These are phyloP conservation scores for Citrus reticulata DNA, from an alignment of 345 rosid genomes.

Conservation along the genomic window DNA sequence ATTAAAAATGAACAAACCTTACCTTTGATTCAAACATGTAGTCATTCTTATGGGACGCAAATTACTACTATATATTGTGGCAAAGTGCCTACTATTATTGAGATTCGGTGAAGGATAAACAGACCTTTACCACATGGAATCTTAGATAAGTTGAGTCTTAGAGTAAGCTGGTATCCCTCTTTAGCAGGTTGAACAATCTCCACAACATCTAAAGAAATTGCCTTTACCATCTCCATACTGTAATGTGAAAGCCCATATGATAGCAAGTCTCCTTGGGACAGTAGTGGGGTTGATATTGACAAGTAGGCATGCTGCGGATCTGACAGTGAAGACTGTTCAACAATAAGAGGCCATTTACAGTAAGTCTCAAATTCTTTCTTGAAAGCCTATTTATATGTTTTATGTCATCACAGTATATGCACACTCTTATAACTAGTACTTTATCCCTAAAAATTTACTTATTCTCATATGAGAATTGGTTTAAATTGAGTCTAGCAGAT, in stretches of 20 bases:
- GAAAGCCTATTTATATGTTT: not conserved
- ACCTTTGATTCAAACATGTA: not conserved
- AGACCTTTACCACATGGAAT: constrained; percentile 66
- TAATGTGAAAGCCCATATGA: constrained; percentile 41
- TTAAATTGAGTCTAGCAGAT: not conserved
- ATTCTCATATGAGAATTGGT: not conserved
- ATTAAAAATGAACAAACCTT: not conserved
- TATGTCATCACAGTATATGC: not conserved
- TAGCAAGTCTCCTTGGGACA: constrained; percentile 42
- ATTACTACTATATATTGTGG: not conserved
- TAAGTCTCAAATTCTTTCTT: not conserved
- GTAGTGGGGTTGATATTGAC: constrained; percentile 60
- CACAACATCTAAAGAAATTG: constrained; percentile 45
- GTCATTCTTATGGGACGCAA: not conserved
- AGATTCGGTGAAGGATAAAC: constrained; percentile 5
- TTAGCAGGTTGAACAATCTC: constrained; percentile 71
- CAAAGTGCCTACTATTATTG: not conserved
- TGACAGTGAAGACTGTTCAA: constrained; percentile 54
- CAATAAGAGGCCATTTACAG: not conserved
- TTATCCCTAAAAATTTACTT: not conserved
- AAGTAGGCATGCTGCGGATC: constrained; percentile 45
- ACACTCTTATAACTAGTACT: not conserved
- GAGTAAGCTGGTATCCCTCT: constrained; percentile 85
- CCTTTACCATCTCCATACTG: constrained; percentile 40
- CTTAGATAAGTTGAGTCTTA: constrained; percentile 50